Evolutionary conservation across 129 eudicot genomes (phyloP).

Genomic region (Pseudognaphalium luteoalbum): DNA sequence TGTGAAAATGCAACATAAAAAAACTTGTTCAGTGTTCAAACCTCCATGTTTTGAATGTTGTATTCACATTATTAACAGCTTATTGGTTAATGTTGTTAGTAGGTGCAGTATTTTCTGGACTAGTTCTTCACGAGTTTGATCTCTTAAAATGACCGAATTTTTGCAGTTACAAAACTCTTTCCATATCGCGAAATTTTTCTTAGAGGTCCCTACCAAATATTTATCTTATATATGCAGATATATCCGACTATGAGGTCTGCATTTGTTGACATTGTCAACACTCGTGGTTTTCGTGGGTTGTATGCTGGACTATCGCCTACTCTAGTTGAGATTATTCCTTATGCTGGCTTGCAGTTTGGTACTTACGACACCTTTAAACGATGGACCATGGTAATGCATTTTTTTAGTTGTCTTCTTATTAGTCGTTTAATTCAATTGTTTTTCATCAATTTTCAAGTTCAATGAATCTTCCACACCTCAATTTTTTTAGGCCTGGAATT

Average conservation of each 20-base stretch:
- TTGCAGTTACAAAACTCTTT: neutral
- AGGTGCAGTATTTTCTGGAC: too few relatives aligned
- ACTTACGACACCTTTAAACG: constrained; percentile 94
- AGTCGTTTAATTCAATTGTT: neutral
- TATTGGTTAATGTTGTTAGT: too few relatives aligned
- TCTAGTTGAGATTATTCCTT: constrained; percentile 83
- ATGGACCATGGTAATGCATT: constrained; percentile 69
- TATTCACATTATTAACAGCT: too few relatives aligned
- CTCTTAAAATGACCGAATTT: neutral
- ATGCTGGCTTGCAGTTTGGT: constrained; percentile 97
- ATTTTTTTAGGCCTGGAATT: constrained; percentile 61
- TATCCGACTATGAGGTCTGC: constrained; percentile 94
- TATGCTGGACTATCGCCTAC: constrained; percentile 93
- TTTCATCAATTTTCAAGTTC: neutral
- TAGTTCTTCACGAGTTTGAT: too few relatives aligned
- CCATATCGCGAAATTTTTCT: neutral
- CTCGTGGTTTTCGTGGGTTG: constrained; percentile 82
- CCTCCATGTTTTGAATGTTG: too few relatives aligned
- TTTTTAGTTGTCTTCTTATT: neutral
- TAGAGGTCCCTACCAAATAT: neutral
- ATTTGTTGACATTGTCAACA: constrained; percentile 52
- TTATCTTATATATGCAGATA: constrained; percentile 49
- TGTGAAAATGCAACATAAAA: too few relatives aligned
- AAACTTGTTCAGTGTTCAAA: too few relatives aligned
- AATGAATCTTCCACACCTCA: neutral